Base-by-base conservation (phyloP, 768 basidiomycete genomes). In the Leccinellum rugosiceps region DNA sequence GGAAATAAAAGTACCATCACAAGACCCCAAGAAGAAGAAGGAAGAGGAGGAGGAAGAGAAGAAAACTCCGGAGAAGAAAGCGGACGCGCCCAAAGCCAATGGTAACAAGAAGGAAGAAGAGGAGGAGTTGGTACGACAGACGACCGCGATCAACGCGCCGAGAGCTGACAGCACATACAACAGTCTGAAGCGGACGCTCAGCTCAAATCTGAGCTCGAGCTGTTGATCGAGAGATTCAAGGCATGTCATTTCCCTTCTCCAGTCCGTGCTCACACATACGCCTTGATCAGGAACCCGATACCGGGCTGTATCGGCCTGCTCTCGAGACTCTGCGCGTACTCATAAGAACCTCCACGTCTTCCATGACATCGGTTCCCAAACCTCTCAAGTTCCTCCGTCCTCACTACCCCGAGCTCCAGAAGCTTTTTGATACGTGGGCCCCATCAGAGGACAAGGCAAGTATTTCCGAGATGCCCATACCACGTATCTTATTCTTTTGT, bases 281-380 rank as follows among this genome's bases (percentile, higher is more conserved):
- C 34, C 67, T 47, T 59, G 53, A 62, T 59, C 28, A 98, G 96
- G 96, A 99, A 86, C 69, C 90, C 57, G 86, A 97, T 68, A 88
- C 85, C 1, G 79, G 83, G 31, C 80, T 98, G 31, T 93, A 98
- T 72, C 80, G 86, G 17, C 88, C 95, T 23, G 94, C 96, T 26
- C 80, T 99, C 14, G 96, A 99, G 76, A 93, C 93, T 4, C 81
- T 99, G 10, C 84, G 96, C 49, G 94, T 90, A 7, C 79, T 98
- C 44, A 98, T 98, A 67, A 82, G 93, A 68, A 98, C 96, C 6
- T 94, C 94, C 11, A 99, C 97, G 4, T 95, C 92, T 15, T 97
- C 94, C 6, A 98, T 99, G 96, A 99, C 97, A 11, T 95, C 94
- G 23, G 96, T 99, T 10, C 97, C 97, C 1, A 98, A 99, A 77